Conservation (phyloP, 2,329 filamentous ascomycete species). For the Colletotrichum destructivum region DNA sequence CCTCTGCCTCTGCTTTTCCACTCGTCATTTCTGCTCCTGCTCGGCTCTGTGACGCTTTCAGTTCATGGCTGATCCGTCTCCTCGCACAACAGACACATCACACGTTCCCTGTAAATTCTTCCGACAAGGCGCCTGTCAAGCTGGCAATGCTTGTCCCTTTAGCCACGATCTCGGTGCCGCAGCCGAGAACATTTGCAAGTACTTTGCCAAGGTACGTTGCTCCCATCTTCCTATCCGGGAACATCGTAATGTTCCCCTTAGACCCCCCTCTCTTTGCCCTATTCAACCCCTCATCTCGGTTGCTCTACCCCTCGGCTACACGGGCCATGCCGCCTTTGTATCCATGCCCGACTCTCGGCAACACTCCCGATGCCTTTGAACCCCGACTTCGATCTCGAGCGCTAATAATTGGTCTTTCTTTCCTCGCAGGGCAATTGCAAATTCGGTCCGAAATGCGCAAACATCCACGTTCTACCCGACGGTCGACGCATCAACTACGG, state of each 20-base stretch:
- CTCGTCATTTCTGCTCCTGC: neutral
- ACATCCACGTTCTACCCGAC: constrained; percentile 95
- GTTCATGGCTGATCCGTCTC: constrained; percentile 38
- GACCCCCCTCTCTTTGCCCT: neutral
- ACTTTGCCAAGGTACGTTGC: constrained; percentile 90
- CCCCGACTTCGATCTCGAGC: neutral
- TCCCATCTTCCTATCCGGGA: neutral
- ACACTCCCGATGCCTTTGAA: constrained; percentile 28
- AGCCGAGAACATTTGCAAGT: constrained; percentile 95
- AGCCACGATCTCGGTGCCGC: constrained; percentile 91
- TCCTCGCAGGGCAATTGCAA: constrained; percentile 91
- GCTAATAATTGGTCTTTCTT: constrained; percentile 22
- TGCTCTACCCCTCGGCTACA: constrained; percentile 34
- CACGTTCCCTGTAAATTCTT: constrained; percentile 99
- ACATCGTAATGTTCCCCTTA: constrained; percentile 3
- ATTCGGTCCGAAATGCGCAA: constrained; percentile 97
- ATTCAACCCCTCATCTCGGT: constrained; percentile 41
- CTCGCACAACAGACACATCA: constrained; percentile 79
- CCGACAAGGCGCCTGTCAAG: constrained; percentile 94
- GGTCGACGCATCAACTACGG: constrained; percentile 90
- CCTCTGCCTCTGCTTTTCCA: neutral
- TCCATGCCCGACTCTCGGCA: constrained; percentile 22
- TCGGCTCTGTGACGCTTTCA: constrained; percentile 29
- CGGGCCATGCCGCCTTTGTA: constrained; percentile 21
- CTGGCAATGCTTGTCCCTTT: constrained; percentile 95